phyloP scores from a whole-genome alignment of 1,284 basidiomycete species.

The Tilletia caries region DNA sequence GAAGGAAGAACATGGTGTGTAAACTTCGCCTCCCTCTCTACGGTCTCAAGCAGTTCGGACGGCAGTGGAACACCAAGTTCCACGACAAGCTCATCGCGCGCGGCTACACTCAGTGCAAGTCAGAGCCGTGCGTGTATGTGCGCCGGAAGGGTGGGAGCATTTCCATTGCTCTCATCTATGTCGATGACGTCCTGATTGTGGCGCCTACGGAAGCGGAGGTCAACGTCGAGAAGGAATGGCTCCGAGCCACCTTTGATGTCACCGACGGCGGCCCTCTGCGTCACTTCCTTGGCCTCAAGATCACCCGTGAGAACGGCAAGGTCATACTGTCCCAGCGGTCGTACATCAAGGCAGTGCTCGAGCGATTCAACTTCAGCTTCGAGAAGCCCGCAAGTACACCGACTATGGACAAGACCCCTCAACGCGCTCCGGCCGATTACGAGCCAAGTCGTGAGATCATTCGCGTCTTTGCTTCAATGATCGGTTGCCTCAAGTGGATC shows the following conservation, averaged over 20 bases:
- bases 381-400: neutral
- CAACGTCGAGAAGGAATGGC: neutral
- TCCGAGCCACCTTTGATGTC: neutral
- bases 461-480: neutral
- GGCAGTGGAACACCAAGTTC: constrained; percentile 6
- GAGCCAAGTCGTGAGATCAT: neutral
- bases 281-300: neutral
- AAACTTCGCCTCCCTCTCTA: neutral
- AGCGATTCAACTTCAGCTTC: neutral
- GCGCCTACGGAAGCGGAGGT: neutral
- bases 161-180: neutral
- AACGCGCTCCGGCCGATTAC: neutral
- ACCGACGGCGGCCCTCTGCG: neutral
- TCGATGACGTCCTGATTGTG: neutral
- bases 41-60: neutral
- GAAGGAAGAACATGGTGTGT: neutral
- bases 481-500: constrained; percentile 4
- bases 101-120: neutral
- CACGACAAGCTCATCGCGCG: neutral
- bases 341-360: neutral
- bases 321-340: neutral
- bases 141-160: constrained; percentile 2
- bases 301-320: neutral
- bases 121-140: neutral
- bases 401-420: neutral